Percentiles rank a stretch among this genome's conserved stretches.
These are phyloP conservation scores for Scortechinia acanthostroma DNA, from an alignment of 2,329 filamentous ascomycete genomes.

Conservation along the genomic window DNA sequence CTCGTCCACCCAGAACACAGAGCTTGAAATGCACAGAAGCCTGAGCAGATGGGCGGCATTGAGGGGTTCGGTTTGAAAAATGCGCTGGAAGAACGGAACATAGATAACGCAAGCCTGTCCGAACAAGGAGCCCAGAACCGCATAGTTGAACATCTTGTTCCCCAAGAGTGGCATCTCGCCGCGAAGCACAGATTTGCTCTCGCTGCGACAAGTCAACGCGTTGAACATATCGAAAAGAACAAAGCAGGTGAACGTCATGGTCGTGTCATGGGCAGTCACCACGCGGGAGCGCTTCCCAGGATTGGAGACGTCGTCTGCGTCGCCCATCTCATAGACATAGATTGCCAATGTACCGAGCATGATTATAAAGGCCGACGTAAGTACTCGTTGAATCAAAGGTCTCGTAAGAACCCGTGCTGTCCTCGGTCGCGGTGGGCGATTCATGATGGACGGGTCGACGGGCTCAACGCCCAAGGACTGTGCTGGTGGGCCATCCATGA, in stretches of 20 bases:
- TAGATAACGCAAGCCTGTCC: conserved; percentile 91
- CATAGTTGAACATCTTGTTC: conserved; percentile 95
- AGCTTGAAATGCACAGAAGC: conserved; percentile 72
- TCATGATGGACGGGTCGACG: conserved; percentile 92
- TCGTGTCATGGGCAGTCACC: conserved; percentile 79
- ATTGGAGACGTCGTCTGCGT: conserved; percentile 62
- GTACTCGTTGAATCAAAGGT: conserved; percentile 73
- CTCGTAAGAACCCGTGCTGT: conserved; percentile 86
- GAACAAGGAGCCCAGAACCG: conserved; percentile 74
- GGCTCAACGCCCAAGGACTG: conserved; percentile 94
- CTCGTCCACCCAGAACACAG: conserved; percentile 94
- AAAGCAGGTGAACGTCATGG: conserved; percentile 98
- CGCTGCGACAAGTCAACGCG: conserved; percentile 83
- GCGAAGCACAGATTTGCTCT: conserved; percentile 78
- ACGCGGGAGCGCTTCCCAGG: not conserved
- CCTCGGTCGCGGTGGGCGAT: conserved; percentile 76
- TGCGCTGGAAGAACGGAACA: conserved; percentile 82
- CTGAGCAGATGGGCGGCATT: conserved; percentile 66
- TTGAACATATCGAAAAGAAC: conserved; percentile 99
- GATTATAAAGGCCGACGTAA: conserved; percentile 81
- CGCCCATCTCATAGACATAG: conserved; percentile 84
- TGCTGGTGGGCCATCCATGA: conserved; percentile 97
- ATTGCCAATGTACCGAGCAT: conserved; percentile 87
- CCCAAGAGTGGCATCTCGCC: conserved; percentile 78
- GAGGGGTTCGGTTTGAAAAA: conserved; percentile 92